A percentile compares a stretch with the other conserved stretches of the same genome.
Evolutionary conservation across 495 filamentous ascomycete genomes (phyloP).

Genomic region (Penicillium angulare): DNA sequence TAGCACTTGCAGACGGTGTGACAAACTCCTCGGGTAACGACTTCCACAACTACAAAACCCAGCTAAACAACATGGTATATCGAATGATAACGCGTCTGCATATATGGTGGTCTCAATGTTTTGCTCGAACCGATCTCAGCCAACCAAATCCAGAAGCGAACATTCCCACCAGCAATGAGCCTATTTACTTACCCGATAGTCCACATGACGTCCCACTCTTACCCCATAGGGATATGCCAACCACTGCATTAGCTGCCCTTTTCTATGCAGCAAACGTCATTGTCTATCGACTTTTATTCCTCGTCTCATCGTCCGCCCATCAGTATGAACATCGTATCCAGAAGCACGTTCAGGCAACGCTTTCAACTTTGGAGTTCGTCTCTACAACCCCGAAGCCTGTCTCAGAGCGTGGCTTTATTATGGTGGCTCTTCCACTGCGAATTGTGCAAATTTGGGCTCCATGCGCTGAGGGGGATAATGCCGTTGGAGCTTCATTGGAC

Average conservation of each 20-base stretch:
- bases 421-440: slow-evolving; percentile 7
- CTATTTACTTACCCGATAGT: neutral
- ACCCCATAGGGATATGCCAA: slow-evolving; percentile 13
- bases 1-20: slow-evolving; percentile 4
- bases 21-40: neutral
- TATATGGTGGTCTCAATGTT: slow-evolving; percentile 9
- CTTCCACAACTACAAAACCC: neutral
- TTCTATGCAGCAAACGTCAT: slow-evolving; percentile 13
- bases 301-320: slow-evolving; percentile 2
- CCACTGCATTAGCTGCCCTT: slow-evolving; percentile 8
- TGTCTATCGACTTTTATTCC: neutral
- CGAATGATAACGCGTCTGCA: neutral
- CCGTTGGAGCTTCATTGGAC: neutral
- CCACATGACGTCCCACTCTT: slow-evolving; percentile 7
- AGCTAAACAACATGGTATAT: neutral
- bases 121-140: neutral
- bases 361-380: slow-evolving; percentile 8
- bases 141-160: neutral
- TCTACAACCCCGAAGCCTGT: slow-evolving; percentile 2
- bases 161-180: neutral
- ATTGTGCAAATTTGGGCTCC: slow-evolving; percentile 10
- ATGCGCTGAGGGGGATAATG: neutral
- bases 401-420: slow-evolving; percentile 11
- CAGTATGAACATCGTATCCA: slow-evolving; percentile 13
- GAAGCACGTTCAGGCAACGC: slow-evolving; percentile 4